A percentile compares a stretch with the other conserved stretches of the same genome.
Evolutionary conservation across 805 yeast genomes (phyloP).

Genomic region (Wickerhamomyces canadensis): DNA sequence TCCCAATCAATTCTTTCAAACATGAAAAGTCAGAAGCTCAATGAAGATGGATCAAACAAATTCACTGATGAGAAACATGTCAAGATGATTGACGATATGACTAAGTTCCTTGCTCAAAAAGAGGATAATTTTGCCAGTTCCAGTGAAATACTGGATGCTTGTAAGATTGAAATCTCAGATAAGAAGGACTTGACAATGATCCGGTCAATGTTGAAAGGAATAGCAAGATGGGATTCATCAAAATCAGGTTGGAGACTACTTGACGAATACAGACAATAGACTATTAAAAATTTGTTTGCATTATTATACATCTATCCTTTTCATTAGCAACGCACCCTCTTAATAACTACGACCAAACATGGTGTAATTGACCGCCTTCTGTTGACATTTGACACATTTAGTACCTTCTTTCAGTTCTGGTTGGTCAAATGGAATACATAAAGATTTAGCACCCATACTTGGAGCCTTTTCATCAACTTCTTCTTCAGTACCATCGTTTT

Average conservation of each 20-base stretch:
- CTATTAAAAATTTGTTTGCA: neutral
- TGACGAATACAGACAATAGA: conserved; percentile 37
- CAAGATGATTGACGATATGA: conserved; percentile 32
- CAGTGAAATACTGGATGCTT: conserved; percentile 36
- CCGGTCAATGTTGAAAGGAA: conserved; percentile 61
- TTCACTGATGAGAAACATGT: conserved; percentile 4
- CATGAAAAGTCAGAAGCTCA: conserved; percentile 35
- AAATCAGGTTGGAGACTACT: conserved; percentile 62
- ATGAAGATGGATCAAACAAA: conserved; percentile 2
- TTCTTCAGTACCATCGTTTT: conserved; percentile 77
- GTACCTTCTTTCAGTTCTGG: conserved; percentile 75
- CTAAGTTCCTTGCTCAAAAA: conserved; percentile 31
- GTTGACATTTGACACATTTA: conserved; percentile 83
- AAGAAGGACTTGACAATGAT: conserved; percentile 54
- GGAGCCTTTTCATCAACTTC: conserved; percentile 96
- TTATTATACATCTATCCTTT: neutral
- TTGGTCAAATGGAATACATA: conserved; percentile 94
- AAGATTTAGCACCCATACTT: conserved; percentile 97
- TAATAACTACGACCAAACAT: conserved; percentile 97
- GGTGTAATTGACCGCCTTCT: conserved; percentile 73
- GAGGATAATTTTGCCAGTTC: conserved; percentile 42
- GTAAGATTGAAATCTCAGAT: conserved; percentile 34
- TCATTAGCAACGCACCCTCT: conserved; percentile 3
- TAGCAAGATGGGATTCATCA: conserved; percentile 61
- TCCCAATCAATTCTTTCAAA: conserved; percentile 47